Evolutionary conservation across 148 eudicot species (phyloP).

Genomic region (Heliosperma pusillum): DNA sequence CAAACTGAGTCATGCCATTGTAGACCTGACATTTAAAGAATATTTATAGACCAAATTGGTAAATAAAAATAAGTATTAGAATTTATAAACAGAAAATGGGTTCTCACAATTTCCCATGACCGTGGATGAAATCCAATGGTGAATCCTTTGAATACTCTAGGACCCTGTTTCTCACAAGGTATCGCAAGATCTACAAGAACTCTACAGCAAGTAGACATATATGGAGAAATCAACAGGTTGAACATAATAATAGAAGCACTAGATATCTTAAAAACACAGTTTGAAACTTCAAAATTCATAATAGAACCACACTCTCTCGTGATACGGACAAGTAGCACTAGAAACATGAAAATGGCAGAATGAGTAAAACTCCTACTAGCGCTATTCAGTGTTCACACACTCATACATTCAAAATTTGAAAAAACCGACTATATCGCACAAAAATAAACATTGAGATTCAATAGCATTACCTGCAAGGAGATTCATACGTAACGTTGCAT

Average conservation of each 20-base stretch:
- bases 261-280: background rate
- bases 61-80: background rate
- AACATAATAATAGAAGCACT: conserved; percentile 14
- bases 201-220: conserved; percentile 36
- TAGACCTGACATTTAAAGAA: conserved; percentile 51
- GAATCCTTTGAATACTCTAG: conserved; percentile 81
- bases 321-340: too few relatives aligned
- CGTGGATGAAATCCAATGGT: conserved; percentile 94
- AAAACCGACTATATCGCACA: background rate
- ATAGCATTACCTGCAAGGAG: conserved; percentile 69
- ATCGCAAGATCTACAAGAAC: conserved; percentile 85
- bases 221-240: background rate
- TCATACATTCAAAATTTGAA: too few relatives aligned
- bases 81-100: conserved; percentile 2
- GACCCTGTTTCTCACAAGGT: conserved; percentile 80
- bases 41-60: background rate
- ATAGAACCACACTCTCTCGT: background rate
- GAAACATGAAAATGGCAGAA: background rate
- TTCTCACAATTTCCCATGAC: conserved; percentile 81
- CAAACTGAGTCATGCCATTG: conserved; percentile 89
- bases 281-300: background rate
- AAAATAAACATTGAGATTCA: background rate
- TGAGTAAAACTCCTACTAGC: background rate
- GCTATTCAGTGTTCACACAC: background rate
- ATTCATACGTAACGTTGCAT: conserved; percentile 64